These are phyloP conservation scores for Scleroderma bovista DNA, from an alignment of 768 basidiomycete species.

Conservation along the genomic window DNA sequence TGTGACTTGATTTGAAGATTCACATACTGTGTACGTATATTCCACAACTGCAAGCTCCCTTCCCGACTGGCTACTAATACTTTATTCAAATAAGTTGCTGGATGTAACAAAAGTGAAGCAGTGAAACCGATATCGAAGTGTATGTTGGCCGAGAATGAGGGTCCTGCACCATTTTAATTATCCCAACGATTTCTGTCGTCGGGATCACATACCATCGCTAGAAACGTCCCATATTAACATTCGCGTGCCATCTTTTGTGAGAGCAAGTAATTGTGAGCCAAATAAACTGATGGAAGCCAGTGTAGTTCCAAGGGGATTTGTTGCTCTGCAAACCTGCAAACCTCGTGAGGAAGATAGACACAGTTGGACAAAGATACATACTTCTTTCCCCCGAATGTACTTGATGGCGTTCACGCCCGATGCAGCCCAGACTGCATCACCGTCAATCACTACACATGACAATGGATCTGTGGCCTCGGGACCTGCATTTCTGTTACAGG, in stretches of 20 bases:
- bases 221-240: conserved; percentile 77
- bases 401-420: conserved; percentile 65
- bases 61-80: conserved; percentile 77
- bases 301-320: conserved; percentile 57
- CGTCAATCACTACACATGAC: conserved; percentile 72
- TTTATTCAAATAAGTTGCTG: conserved; percentile 96
- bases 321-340: conserved; percentile 43
- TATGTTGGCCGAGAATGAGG: conserved; percentile 45
- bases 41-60: conserved; percentile 91
- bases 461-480: conserved; percentile 76
- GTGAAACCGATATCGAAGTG: conserved; percentile 81
- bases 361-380: conserved; percentile 21
- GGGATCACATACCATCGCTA: conserved; percentile 43
- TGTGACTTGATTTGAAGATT: not conserved
- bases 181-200: not conserved
- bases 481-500: conserved; percentile 42
- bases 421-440: conserved; percentile 81
- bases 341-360: conserved; percentile 4
- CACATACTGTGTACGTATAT: conserved; percentile 74
- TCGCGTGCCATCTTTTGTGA: conserved; percentile 72
- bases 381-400: conserved; percentile 88
- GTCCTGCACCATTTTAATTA: conserved; percentile 13
- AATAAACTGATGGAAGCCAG: conserved; percentile 72
- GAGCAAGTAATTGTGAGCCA: conserved; percentile 71
- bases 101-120: conserved; percentile 83